A percentile compares a stretch with the other conserved stretches of the same genome.
Evolutionary conservation across 2,329 filamentous ascomycete species (phyloP).

Genomic region (Calonectria montana): DNA sequence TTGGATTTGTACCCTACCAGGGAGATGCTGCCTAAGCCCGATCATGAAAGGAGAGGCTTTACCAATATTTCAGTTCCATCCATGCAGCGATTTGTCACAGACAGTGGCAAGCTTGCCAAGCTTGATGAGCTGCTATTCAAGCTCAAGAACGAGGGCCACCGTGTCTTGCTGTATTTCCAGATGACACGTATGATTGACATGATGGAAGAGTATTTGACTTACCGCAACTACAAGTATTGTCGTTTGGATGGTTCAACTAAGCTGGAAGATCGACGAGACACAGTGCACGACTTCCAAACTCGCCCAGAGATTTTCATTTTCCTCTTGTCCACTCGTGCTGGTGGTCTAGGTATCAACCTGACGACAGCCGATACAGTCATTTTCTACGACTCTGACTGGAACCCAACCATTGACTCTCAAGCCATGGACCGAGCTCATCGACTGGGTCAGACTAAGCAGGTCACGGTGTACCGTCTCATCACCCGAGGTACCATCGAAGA

Average conservation of each 20-base stretch:
- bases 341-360: slow-evolving; percentile 97
- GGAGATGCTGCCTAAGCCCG: slow-evolving; percentile 79
- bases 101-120: slow-evolving; percentile 94
- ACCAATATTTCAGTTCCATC: slow-evolving; percentile 94
- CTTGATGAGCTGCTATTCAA: slow-evolving; percentile 88
- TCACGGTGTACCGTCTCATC: slow-evolving; percentile 97
- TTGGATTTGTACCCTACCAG: slow-evolving; percentile 71
- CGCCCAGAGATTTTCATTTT: slow-evolving; percentile 97
- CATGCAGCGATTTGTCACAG: slow-evolving; percentile 97
- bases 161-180: slow-evolving; percentile 98
- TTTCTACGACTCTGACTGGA: slow-evolving; percentile 99
- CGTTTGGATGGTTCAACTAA: slow-evolving; percentile 97
- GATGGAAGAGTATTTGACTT: slow-evolving; percentile 98
- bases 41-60: slow-evolving; percentile 84
- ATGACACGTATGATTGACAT: slow-evolving; percentile 99
- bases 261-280: slow-evolving; percentile 95
- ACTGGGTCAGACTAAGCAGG: slow-evolving; percentile 93
- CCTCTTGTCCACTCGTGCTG: slow-evolving; percentile 92
- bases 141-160: slow-evolving; percentile 92
- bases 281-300: slow-evolving; percentile 96
- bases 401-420: slow-evolving; percentile 97
- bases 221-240: slow-evolving; percentile 99
- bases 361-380: slow-evolving; percentile 98
- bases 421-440: slow-evolving; percentile 99
- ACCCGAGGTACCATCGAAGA: slow-evolving; percentile 97